Evolutionary conservation across 768 basidiomycete species (phyloP).

Genomic region (Mycena rosella): DNA sequence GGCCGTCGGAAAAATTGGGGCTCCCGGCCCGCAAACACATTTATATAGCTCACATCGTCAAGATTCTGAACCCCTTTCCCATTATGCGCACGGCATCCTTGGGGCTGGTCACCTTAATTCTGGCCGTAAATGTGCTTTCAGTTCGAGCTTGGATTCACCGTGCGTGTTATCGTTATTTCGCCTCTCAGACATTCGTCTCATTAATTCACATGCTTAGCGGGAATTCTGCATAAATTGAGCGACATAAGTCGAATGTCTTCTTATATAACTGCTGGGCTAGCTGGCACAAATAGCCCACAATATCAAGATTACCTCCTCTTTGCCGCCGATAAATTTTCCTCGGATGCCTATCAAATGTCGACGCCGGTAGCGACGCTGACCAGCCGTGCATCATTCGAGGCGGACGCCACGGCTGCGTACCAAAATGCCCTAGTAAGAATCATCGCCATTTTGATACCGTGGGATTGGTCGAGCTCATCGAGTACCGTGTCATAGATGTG

Average conservation of each 20-base stretch:
- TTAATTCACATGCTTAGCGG: conserved; percentile 9
- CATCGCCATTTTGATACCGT: conserved; percentile 9
- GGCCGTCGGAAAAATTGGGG: conserved; percentile 5
- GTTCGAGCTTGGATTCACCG: conserved; percentile 22
- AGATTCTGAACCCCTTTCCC: conserved; percentile 9
- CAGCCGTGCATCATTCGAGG: conserved; percentile 20
- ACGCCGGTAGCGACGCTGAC: conserved; percentile 18
- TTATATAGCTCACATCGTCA: conserved; percentile 15
- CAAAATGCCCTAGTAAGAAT: conserved; percentile 21
- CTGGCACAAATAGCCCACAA: conserved; percentile 20
- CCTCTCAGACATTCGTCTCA: conserved; percentile 6
- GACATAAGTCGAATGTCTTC: conserved; percentile 20
- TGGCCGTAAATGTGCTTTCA: conserved; percentile 19
- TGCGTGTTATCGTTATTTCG: conserved; percentile 12
- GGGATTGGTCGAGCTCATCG: conserved; percentile 20
- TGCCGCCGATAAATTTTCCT: conserved; percentile 24
- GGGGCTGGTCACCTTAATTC: conserved; percentile 14
- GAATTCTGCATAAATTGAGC: conserved; percentile 21
- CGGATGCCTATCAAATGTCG: conserved; percentile 22
- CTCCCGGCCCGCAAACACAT: conserved; percentile 21
- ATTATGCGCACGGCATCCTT: conserved; percentile 15
- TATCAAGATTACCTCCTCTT: conserved; percentile 22
- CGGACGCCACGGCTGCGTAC: conserved; percentile 24
- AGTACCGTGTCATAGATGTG: conserved; percentile 20
- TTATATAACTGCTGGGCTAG: conserved; percentile 22